Evolutionary conservation across 768 basidiomycete genomes (phyloP), one percentile per base, ranked within the genome.

Genomic region (Mycena vulgaris): DNA sequence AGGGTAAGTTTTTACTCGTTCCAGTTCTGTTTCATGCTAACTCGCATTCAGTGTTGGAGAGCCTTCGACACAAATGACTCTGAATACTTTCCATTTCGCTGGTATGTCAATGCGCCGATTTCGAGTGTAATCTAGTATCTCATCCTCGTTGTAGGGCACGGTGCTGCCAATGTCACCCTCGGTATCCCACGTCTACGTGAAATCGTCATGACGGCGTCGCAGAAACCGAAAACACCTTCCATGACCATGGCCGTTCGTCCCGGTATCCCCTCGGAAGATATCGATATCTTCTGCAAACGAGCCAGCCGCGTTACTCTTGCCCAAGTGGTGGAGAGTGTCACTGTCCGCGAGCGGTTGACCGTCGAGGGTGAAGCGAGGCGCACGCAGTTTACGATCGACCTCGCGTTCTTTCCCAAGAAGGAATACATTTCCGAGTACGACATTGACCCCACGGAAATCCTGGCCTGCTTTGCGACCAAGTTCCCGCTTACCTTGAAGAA

Each of bases 71-170:
- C 98, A 99, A 80, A 99, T 99, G 98, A 99, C 98, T 11, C 83
- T 99, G 71, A 99, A 99, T 79, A 99, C 98, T 16, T 99, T 99
- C 90, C 98, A 99, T 85, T 97, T 99, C 77, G 98, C 98, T 74
- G 97, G 96, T 91, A 80, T 76, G 88, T 77, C 71, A 67, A 53
- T 42, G 42, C 31, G 39, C 27, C 14, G 4, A 17, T 64, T 37
- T 35, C n/a, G 49, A 39, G 16, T 10, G 19, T 35, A 5, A 13
- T 33, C 14, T 25, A n/a, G 19, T 28, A 16, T 51, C 47, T 70
- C 48, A 68, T 57, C 52, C 33, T 73, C 35, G 40, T n/a, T n/a
- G 28, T 39, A 96, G 95, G 97, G 72, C 98, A 99, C 78, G 97
- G 98, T 82, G 98, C 98, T 68, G 98, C 98, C 47, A 99, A 99